phyloP scores from a whole-genome alignment of 768 basidiomycete genomes.

The Agaricus sinodeliciosus region DNA sequence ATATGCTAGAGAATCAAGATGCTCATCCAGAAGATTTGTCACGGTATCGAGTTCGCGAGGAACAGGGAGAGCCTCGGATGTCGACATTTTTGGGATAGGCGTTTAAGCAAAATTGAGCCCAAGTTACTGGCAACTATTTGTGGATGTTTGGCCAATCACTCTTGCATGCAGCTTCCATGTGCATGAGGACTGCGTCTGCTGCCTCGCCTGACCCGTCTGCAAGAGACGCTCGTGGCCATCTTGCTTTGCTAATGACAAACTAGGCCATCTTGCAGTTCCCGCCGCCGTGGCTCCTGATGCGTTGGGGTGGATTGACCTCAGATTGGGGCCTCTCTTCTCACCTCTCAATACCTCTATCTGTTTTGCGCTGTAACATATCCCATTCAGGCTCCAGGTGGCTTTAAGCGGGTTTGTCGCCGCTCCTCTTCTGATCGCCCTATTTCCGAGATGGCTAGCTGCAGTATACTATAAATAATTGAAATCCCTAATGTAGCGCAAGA shows the following conservation, averaged over 20 bases:
- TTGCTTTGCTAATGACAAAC: too few species aligned
- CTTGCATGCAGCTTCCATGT: not conserved
- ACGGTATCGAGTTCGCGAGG: slow-evolving; percentile 38
- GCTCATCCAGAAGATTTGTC: slow-evolving; percentile 47
- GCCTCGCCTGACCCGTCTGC: too few species aligned
- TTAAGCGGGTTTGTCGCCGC: not conserved
- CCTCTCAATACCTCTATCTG: too few species aligned
- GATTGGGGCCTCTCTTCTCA: too few species aligned
- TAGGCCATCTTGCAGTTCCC: too few species aligned
- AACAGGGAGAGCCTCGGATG: slow-evolving; percentile 2
- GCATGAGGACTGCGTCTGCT: too few species aligned
- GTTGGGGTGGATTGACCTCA: too few species aligned
- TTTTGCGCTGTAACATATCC: too few species aligned
- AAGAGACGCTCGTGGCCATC: too few species aligned
- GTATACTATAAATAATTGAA: too few species aligned
- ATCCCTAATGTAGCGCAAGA: not conserved
- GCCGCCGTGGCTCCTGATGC: too few species aligned
- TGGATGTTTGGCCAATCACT: slow-evolving; percentile 9
- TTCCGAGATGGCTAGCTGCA: not conserved
- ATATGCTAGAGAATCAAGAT: slow-evolving; percentile 47
- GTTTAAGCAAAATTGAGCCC: slow-evolving; percentile 4
- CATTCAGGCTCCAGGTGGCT: too few species aligned
- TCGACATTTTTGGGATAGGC: slow-evolving; percentile 4
- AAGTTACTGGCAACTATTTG: slow-evolving; percentile 1
- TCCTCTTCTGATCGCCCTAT: slow-evolving; percentile 1